Conservation (phyloP, 306 rosid species). For the cucumber (Cucumis sativus) region DNA sequence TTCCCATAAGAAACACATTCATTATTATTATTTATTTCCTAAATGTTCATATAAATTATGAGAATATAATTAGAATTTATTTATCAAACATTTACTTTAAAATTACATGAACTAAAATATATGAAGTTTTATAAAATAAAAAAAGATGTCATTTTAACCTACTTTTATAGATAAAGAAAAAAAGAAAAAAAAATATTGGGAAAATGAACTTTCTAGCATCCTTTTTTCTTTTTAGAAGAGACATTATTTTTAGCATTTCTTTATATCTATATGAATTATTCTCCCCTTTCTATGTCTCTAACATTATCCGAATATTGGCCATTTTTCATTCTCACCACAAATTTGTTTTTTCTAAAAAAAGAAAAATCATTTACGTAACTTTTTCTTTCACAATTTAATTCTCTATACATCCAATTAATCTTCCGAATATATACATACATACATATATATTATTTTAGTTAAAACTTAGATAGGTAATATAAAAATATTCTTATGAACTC, state of each 20-base stretch:
- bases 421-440: too few species aligned
- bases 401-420: background rate
- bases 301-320: background rate
- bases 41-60: too few species aligned
- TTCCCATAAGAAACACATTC: too few species aligned
- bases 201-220: background rate
- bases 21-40: too few species aligned
- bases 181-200: background rate
- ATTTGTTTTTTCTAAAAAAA: background rate
- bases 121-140: too few species aligned
- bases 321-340: background rate
- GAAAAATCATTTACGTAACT: background rate
- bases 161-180: background rate
- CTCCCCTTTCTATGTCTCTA: background rate
- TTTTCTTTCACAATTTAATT: background rate
- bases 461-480: too few species aligned
- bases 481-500: too few species aligned
- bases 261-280: constrained; percentile 4
- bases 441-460: too few species aligned
- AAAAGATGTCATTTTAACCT: background rate
- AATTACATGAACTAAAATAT: too few species aligned
- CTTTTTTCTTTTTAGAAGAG: too few species aligned
- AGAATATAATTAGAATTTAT: too few species aligned
- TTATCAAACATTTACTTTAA: too few species aligned
- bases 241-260: background rate